These are phyloP conservation scores for Panaeolus papilionaceus DNA, from an alignment of 768 basidiomycete genomes.

Conservation along the genomic window DNA sequence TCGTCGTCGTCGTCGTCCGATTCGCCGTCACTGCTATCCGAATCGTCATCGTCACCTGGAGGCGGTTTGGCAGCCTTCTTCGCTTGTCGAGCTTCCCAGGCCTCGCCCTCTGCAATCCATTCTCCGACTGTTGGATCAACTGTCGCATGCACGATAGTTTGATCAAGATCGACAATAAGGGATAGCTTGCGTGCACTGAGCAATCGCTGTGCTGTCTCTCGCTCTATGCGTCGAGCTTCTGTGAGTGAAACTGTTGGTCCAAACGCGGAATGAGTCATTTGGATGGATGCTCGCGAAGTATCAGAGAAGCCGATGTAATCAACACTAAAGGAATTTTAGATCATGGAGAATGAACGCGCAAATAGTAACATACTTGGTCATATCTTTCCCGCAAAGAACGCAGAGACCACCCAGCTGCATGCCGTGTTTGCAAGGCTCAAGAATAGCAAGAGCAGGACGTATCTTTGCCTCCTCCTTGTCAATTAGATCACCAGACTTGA, in stretches of 20 bases:
- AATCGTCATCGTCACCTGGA: conserved; percentile 9
- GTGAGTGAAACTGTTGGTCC: conserved; percentile 92
- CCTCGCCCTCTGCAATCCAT: conserved; percentile 89
- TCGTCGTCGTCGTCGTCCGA: conserved; percentile 60
- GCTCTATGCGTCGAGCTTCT: conserved; percentile 90
- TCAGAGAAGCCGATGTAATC: conserved; percentile 92
- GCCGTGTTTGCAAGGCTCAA: conserved; percentile 96
- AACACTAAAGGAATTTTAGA: conserved; percentile 42
- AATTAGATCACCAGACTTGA: conserved; percentile 70
- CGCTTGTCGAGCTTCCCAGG: conserved; percentile 72
- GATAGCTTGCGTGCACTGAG: conserved; percentile 80
- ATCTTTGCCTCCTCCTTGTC: conserved; percentile 63
- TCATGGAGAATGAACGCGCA: conserved; percentile 20
- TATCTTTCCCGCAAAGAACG: conserved; percentile 93
- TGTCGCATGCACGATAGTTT: conserved; percentile 98
- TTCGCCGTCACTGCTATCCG: conserved; percentile 37
- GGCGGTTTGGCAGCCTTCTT: conserved; percentile 40
- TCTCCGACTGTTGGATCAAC: conserved; percentile 99
- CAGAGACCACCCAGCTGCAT: conserved; percentile 93
- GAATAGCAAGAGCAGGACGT: conserved; percentile 65
- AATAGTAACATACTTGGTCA: conserved; percentile 73
- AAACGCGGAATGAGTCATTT: conserved; percentile 93
- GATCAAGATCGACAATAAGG: conserved; percentile 98
- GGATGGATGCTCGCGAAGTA: conserved; percentile 85
- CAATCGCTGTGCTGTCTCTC: conserved; percentile 80